Base-by-base conservation (phyloP, 208 protist species). In the Leishmania arabica region DNA sequence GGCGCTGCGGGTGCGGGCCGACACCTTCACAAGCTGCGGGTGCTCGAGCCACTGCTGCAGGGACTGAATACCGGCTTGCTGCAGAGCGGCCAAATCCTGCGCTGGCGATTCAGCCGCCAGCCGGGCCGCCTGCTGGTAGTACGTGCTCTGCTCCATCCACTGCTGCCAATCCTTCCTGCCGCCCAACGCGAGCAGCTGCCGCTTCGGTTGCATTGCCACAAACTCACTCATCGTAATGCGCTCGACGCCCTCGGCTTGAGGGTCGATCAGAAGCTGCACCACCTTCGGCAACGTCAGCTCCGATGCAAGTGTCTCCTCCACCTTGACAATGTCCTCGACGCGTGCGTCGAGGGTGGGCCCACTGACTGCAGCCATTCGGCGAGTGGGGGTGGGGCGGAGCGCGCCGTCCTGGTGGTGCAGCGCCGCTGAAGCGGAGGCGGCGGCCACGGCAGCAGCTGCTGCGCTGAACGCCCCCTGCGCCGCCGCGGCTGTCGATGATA, bases 1-100 rank as follows among this genome's bases (percentile, higher is more conserved):
- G 17, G 92, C 85, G 79, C 91, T 91, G 56, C 90, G 87, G 75
- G 92, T 97, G 70, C 79, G 88, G 4, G 89, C 86, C 19, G 90
- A 94, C n/a, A 97, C 92, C 73, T 86, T 84, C 71, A 97, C 92
- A 24, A 95, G 80, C 82, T 93, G 81, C 40, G 90, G 90, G 68
- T 92, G 91, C 81, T 95, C 93, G 2, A 90, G 81, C 92, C 93
- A 97, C 83, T 97, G 93, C 79, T 95, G 88, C 15, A 97, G 85
- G 7, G 89, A 92, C 47, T 84, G 77, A n/a, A 97, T 89, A 42
- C 93, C 93, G 34, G 92, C 93, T 70, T 93, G 84, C 66, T 90
- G 88, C 83, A 97, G 75, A 34, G 91, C 91, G 21, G 75, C 75
- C 54, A 95, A 64, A 79, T 97, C 93, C 66, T 93, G 86, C 65